phyloP scores from a whole-genome alignment of 2,329 filamentous ascomycete species.

The Fonsecaea pedrosoi region DNA sequence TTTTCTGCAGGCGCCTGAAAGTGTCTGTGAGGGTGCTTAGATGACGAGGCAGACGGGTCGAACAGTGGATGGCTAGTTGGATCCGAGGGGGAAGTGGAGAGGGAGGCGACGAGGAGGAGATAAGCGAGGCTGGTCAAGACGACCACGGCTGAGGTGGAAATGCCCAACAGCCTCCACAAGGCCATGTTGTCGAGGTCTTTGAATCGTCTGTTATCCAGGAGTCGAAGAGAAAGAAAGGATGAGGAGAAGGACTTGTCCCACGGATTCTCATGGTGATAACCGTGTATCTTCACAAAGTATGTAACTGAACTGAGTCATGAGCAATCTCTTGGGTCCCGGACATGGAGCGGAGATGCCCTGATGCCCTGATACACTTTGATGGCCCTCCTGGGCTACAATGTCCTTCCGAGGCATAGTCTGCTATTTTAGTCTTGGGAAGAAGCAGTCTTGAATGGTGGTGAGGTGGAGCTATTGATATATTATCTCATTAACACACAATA shows the following conservation, averaged over 20 bases:
- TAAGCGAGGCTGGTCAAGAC: slow-evolving; percentile 31
- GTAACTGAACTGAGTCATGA: neutral
- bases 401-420: slow-evolving; percentile 16
- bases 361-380: neutral
- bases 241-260: neutral
- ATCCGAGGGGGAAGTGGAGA: neutral
- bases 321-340: neutral
- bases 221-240: neutral
- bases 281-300: neutral
- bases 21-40: slow-evolving; percentile 19
- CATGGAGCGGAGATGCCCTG: slow-evolving; percentile 19
- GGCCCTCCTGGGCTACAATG: neutral
- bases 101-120: slow-evolving; percentile 24
- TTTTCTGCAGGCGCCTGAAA: slow-evolving; percentile 31
- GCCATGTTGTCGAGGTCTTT: slow-evolving; percentile 14
- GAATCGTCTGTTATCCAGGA: neutral
- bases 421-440: neutral
- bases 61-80: slow-evolving; percentile 12
- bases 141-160: slow-evolving; percentile 22
- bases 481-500: neutral
- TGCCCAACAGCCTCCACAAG: slow-evolving; percentile 19
- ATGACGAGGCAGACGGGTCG: neutral
- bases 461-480: neutral
- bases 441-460: neutral
- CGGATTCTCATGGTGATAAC: neutral